Base-by-base conservation (phyloP, 2,329 filamentous ascomycete genomes). In the Rutstroemia sp. region DNA sequence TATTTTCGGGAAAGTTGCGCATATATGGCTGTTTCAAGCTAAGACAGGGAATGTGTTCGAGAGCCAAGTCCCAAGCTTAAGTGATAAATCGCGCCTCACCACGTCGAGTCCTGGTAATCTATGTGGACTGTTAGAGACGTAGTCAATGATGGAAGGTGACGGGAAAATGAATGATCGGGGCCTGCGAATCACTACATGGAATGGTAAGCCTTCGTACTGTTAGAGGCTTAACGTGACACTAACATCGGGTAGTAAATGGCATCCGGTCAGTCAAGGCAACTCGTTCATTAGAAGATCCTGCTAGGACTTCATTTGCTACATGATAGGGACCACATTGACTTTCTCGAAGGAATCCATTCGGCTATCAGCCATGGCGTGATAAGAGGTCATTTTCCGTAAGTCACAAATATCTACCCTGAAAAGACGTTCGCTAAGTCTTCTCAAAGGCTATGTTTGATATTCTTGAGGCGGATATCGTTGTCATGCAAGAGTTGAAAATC, bases 401-500 rank as follows among this genome's bases (percentile, higher is more conserved):
- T 10, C 51, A 12, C 12, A 45, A 23, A 45, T n/a, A 16, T 48
- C n/a, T 38, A 38, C 49, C 21, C 45, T 46, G 21, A 51, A 37
- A 16, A 10, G 21, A 21, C 42, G 45, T 21, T 52, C 42, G 19
- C 57, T 59, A 9, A 48, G 17, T 30, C 23, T 12, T 50, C 10
- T 27, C 5, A 2, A 58, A 89, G 86, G 80, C 86, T 62, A 97
- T 97, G 94, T 97, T 99, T 72, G 89, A 96, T 63, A 88, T 87
- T 45, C 80, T 99, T 6, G 88, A 94, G 69, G 85, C 92, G 53
- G 94, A 99, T 70, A 94, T 99, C 61, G 84, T 97, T 17, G 80
- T 96, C 57, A 91, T 97, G 76, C 94, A 99, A 71, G 94, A 97
- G 72, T 86, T 90, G 45, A 99, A 97, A 73, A 96, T 97, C 42